Conservation (phyloP, 1,284 basidiomycete genomes). For the Tranzscheliella williamsii region DNA sequence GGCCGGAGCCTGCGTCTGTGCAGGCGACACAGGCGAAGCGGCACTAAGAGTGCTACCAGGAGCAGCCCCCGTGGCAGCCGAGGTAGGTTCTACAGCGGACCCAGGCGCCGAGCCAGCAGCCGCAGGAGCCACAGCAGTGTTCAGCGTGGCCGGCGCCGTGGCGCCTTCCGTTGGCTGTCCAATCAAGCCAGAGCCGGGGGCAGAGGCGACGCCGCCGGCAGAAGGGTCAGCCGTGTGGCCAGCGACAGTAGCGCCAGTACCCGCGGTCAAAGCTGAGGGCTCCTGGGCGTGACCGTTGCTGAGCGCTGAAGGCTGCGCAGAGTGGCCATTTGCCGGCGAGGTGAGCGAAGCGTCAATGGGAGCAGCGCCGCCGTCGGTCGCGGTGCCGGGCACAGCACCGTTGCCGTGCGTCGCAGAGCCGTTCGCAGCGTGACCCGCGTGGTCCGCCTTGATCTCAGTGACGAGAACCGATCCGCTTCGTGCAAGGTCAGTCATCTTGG, state of each 20-base stretch:
- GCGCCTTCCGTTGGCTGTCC: conserved; percentile 23
- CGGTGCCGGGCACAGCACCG: conserved; percentile 4
- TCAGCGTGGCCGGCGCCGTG: conserved; percentile 14
- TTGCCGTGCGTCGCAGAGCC: conserved; percentile 4
- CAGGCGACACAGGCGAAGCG: background rate
- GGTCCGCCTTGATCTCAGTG: conserved; percentile 39
- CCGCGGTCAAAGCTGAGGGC: conserved; percentile 16
- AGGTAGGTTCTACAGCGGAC: conserved; percentile 6
- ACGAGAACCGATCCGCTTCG: conserved; percentile 39
- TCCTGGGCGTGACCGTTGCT: conserved; percentile 19
- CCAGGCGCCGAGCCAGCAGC: conserved; percentile 7
- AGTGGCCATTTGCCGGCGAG: too few species aligned
- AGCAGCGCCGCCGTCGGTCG: conserved; percentile 18
- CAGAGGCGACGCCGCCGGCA: background rate
- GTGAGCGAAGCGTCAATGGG: conserved; percentile 25
- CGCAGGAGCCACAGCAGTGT: conserved; percentile 23
- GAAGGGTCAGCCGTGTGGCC: conserved; percentile 17
- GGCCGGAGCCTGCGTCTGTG: conserved; percentile 1
- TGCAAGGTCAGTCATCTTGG: conserved; percentile 32
- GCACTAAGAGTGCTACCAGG: conserved; percentile 8
- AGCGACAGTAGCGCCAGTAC: conserved; percentile 23
- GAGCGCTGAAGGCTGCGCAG: conserved; percentile 1
- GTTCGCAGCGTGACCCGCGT: conserved; percentile 12
- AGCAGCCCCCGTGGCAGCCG: conserved; percentile 6
- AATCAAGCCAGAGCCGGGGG: conserved; percentile 8